These are phyloP conservation scores for Bretschneidera sinensis DNA, from an alignment of 345 rosid species.

Conservation along the genomic window DNA sequence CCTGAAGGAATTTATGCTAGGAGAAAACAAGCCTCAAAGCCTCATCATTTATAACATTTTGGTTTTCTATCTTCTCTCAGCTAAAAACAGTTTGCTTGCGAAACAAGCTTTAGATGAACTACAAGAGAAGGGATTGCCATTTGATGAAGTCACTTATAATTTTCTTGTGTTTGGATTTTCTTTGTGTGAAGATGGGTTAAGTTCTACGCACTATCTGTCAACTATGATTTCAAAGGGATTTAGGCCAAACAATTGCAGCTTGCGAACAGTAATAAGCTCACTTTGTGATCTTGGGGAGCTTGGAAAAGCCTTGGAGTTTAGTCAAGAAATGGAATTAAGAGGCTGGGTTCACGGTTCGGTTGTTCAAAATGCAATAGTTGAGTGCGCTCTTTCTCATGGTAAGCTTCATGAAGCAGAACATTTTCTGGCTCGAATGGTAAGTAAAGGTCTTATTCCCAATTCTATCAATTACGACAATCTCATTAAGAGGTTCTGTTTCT, in stretches of 20 bases:
- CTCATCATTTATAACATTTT: conserved; percentile 45
- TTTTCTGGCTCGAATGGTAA: conserved; percentile 43
- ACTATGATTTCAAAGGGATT: conserved; percentile 57
- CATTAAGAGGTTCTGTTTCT: conserved; percentile 44
- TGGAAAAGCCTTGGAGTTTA: conserved; percentile 39
- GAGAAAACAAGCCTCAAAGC: conserved; percentile 26
- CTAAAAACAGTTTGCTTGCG: conserved; percentile 31
- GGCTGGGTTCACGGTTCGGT: conserved; percentile 42
- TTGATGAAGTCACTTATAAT: conserved; percentile 62
- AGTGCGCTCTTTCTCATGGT: conserved; percentile 37
- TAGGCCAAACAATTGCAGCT: conserved; percentile 52
- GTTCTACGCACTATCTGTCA: conserved; percentile 38
- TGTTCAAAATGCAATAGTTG: conserved; percentile 43
- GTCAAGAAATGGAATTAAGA: conserved; percentile 49
- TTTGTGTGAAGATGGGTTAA: conserved; percentile 32
- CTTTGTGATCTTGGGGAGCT: conserved; percentile 43
- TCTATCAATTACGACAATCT: conserved; percentile 46
- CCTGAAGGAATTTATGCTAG: conserved; percentile 46
- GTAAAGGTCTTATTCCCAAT: conserved; percentile 29
- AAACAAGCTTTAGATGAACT: conserved; percentile 45
- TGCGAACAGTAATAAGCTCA: conserved; percentile 38
- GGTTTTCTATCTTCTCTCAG: conserved; percentile 44
- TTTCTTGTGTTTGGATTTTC: conserved; percentile 64
- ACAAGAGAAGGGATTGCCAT: conserved; percentile 37
- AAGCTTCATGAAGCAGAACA: conserved; percentile 47